Base-by-base conservation (phyloP, 768 basidiomycete genomes). In the Hypsizygus marmoreus region DNA sequence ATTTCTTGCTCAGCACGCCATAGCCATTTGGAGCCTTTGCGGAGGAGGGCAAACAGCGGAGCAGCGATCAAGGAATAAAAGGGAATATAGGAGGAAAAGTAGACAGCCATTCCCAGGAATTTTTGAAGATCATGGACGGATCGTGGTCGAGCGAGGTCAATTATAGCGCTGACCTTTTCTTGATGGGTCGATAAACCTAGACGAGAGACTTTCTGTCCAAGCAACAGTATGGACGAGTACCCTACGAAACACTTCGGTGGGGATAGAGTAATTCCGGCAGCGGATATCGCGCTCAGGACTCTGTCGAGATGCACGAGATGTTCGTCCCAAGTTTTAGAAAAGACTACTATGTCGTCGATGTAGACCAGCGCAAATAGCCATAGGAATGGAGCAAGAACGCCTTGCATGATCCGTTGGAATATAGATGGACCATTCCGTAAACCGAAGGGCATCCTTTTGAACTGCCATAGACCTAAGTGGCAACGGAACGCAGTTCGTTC, bases 321-420 rank as follows among this genome's bases (percentile, higher is more conserved):
- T 1, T 72, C 61, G 0, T 66, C 49, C 2, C 60, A 60, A 1
- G 44, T 49, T 23, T 41, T 30, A 0, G 65, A 68, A 40, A 59
- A 73, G 0, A 73, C 58, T 0, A 74, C 60, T 1, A 75, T 74
- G 35, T 76, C 65, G 35, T 75, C 68, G 9, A 75, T 71, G 36
- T 74, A 76, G 0, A 74, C 72, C 12, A 70, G 37, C 1, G 67
- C 47, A 38, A 73, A 72, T 0, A 70, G 45, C 70, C 71, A 72
- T 4, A 74, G 50, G 40, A 53, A 72, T 0, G 65, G 68, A 0
- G 67, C 54, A 0, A 73, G 51, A 0, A 72, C 49, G 7, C 42
- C 42, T 26, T 73, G 69, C 72, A 76, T 75, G 2, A 72, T 51
- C 14, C 69, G 37, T 41, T 75, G 74, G 44, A 74, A 74, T 0